Evolutionary conservation across 2,329 filamentous ascomycete genomes (phyloP), one percentile per base, ranked within the genome.

Genomic region (Talaromyces pinophilus): DNA sequence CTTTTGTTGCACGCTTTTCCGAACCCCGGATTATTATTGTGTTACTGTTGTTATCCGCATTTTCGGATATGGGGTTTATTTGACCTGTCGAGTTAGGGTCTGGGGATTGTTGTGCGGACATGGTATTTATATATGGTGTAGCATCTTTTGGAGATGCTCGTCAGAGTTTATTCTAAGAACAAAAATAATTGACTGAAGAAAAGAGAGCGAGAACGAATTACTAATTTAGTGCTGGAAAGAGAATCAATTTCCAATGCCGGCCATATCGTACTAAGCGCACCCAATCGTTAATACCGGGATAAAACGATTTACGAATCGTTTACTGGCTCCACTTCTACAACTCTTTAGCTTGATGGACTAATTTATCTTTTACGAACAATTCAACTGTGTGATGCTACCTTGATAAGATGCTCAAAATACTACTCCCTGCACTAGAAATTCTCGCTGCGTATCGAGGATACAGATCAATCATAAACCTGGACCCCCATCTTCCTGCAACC

Each of bases 11-110:
- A 33, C 30, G 30, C 7, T 25, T 5, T 8, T 33, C 52, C 54
- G 54, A 33, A 22, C 19, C 30, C n/a, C 33, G 54, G 19, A 38
- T 57, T 38, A 22, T 40, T 30, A 30, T 17, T 38, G 19, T 25
- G n/a, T 57, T 38, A 38, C n/a, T 38, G n/a, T 22, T 57, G 30
- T 38, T 57, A 57, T 57, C 54, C 54, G 54, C 33, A 57, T 40
- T 57, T 57, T 57, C 54, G 54, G 54, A 57, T 22, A 38, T 19
- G 4, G 54, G n/a, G 4, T 38, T 38, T 38, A 35, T 38, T 0
- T 33, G 15, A 19, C 8, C 28, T 55, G 50, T 19, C 11, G 52
- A 10, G 33, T 28, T 17, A 22, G 25, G 48, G 48, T 35, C 33
- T 35, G 33, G 33, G 33, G 33, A 35, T 35, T 1, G 5, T 28